These are phyloP conservation scores for Pseudofabraea citricarpa DNA, from an alignment of 2,329 filamentous ascomycete species.

Conservation along the genomic window DNA sequence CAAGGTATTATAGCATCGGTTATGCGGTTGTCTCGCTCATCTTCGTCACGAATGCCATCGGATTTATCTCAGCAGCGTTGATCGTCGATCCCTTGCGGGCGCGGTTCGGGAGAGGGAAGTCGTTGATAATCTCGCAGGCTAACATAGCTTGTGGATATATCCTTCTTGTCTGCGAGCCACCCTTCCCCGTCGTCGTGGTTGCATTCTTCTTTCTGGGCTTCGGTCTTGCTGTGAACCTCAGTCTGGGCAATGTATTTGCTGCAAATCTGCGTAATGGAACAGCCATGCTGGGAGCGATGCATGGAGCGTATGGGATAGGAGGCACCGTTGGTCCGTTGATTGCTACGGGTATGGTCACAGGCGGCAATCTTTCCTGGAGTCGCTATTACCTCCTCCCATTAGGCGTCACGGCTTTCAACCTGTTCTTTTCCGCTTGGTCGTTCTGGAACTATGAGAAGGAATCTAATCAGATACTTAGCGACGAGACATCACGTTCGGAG, in stretches of 20 bases:
- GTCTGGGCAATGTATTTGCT: conserved; percentile 54
- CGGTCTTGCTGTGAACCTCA: conserved; percentile 48
- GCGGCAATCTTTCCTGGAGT: conserved; percentile 63
- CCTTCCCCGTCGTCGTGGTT: conserved; percentile 61
- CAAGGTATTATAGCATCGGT: conserved; percentile 61
- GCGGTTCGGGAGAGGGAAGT: conserved; percentile 58
- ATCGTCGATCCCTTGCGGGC: conserved; percentile 55
- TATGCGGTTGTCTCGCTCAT: conserved; percentile 76
- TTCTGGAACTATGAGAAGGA: conserved; percentile 67
- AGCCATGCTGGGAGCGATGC: conserved; percentile 51
- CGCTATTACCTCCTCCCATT: conserved; percentile 67
- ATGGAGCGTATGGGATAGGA: conserved; percentile 62
- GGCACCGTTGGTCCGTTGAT: conserved; percentile 63
- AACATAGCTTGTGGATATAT: conserved; percentile 57
- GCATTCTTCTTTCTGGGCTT: conserved; percentile 63
- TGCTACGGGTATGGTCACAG: conserved; percentile 58
- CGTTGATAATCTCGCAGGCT: conserved; percentile 51
- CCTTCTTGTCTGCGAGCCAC: conserved; percentile 59
- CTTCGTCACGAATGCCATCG: conserved; percentile 70
- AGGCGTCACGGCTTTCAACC: conserved; percentile 49
- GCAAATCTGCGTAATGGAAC: conserved; percentile 47
- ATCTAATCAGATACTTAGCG: conserved; percentile 37
- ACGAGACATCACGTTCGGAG: conserved; percentile 30
- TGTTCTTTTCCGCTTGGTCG: conserved; percentile 53
- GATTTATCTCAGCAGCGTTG: conserved; percentile 70